Conservation (phyloP, 257 asterid genomes). For the Fraxinus cuspidata region DNA sequence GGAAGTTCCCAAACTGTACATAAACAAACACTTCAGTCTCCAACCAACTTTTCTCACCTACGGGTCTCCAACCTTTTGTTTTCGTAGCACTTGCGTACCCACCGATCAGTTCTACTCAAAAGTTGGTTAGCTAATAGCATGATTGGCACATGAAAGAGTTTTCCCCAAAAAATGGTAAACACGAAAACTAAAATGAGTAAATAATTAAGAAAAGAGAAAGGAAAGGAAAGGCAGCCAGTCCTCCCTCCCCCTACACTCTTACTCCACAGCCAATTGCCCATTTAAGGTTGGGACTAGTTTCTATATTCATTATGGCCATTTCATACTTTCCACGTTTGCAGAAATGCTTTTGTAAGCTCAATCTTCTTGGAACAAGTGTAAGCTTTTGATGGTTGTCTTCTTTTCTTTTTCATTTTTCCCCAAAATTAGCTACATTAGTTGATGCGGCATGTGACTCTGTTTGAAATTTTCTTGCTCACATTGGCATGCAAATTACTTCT, state of each 20-base stretch:
- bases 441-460: background rate
- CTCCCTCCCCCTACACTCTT: background rate
- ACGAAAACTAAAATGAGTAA: background rate
- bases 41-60: background rate
- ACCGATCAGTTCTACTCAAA: background rate
- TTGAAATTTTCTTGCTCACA: constrained; percentile 5
- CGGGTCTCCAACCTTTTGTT: background rate
- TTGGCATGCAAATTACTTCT: constrained; percentile 1
- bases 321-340: background rate
- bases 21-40: background rate
- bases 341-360: constrained; percentile 2
- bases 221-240: background rate
- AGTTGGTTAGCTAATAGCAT: background rate
- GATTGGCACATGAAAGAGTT: background rate
- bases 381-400: background rate
- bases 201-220: background rate
- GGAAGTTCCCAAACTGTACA: background rate
- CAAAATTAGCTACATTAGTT: background rate
- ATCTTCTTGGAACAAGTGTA: background rate
- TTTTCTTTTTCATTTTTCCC: background rate
- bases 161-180: background rate
- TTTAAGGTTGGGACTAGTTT: background rate
- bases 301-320: background rate
- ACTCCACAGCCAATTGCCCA: background rate
- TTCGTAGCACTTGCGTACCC: background rate